Base-by-base conservation (phyloP, 2,329 filamentous ascomycete species). In the Tolypocladium ovalisporum region DNA sequence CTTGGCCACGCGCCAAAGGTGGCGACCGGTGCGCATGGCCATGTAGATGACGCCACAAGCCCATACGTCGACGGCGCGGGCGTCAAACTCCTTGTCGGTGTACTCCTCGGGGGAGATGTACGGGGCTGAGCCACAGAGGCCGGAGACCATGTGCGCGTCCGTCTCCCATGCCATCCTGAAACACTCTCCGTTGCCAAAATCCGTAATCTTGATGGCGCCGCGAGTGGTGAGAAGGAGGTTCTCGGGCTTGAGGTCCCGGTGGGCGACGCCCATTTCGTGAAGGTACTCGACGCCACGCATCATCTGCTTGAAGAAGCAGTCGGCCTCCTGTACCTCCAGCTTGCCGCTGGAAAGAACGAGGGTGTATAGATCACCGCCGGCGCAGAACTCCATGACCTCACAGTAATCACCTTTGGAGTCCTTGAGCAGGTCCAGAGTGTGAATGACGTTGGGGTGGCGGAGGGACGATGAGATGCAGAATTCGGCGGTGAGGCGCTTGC, bases 111-210 rank as follows among this genome's bases (percentile, higher is more conserved):
- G 94, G 1, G 94, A 90, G 64, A 99, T 99, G 69, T 99, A 99
- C 0, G 94, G 94, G 27, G 93, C 94, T 17, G 92, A 97, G 44
- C 94, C 94, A 71, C 94, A 99, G 15, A 99, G 84, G 49, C 94
- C 94, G 44, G 91, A 93, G 4, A 96, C 96, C 92, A 97, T 97
- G 73, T 97, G 94, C 24, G 94, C 88, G 71, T 97, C 92, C 56
- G 91, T 94, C 73, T 99, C 94, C 94, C 94, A 99, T 2, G 94
- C 94, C 93, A 97, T 97, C 57, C 94, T 88, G 81, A 99, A 99
- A 73, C 94, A 99, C 73, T 99, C 94, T 67, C 94, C 94, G 66
- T 99, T 99, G 61, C 94, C 94, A 66, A 99, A 99, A 71, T 99
- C 94, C 34, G 94, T 97, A 62, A 99, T 99, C 69, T 99, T 99